phyloP scores from a whole-genome alignment of 2,329 filamentous ascomycete genomes.

The Fusarium sp. region DNA sequence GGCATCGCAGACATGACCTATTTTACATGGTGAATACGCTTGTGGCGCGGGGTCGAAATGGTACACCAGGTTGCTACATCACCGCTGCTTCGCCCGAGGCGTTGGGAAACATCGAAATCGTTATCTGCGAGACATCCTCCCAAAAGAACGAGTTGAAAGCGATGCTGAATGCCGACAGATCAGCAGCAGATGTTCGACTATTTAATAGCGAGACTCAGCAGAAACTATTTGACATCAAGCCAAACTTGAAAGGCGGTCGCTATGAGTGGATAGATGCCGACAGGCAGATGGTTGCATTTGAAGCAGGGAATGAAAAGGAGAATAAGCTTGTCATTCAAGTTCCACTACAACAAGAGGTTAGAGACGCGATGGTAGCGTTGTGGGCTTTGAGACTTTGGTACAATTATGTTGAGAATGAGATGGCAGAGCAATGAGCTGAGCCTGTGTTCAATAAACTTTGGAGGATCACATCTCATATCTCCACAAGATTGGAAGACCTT shows the following conservation, averaged over 20 bases:
- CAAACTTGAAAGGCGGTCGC: background rate
- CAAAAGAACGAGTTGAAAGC: slow-evolving; percentile 3
- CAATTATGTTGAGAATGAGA: background rate
- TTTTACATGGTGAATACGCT: slow-evolving; percentile 28
- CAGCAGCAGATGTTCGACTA: slow-evolving; percentile 2
- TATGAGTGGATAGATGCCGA: slow-evolving; percentile 20
- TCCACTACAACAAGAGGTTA: background rate
- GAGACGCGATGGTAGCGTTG: slow-evolving; percentile 16
- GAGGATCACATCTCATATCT: background rate
- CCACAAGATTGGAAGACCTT: background rate
- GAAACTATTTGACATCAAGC: slow-evolving; percentile 12
- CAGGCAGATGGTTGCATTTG: background rate
- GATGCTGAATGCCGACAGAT: slow-evolving; percentile 5
- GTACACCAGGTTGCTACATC: slow-evolving; percentile 18
- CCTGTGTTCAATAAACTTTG: fast-evolving
- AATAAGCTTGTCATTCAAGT: background rate
- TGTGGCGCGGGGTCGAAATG: background rate
- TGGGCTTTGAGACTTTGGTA: slow-evolving; percentile 33
- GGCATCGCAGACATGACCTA: background rate
- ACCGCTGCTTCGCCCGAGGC: slow-evolving; percentile 17
- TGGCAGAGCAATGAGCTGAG: background rate
- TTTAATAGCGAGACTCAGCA: slow-evolving; percentile 4
- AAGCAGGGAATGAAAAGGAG: background rate
- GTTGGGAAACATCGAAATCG: slow-evolving; percentile 20
- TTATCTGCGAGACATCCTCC: fast-evolving